These are phyloP conservation scores for Phytophthora boehmeriae DNA, from an alignment of 352 stramenopile genomes.

Conservation along the genomic window DNA sequence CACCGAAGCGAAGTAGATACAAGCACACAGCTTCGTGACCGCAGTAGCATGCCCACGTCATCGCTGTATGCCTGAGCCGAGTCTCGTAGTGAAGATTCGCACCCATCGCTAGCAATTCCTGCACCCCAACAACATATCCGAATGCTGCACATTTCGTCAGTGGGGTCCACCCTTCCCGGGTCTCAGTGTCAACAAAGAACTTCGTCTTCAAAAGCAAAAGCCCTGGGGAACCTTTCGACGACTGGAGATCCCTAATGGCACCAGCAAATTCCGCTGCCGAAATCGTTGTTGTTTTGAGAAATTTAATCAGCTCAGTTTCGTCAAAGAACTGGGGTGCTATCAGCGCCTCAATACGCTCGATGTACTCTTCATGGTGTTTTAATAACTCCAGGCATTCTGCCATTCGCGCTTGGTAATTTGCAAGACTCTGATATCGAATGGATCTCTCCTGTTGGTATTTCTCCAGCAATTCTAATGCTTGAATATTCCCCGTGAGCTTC, in stretches of 20 bases:
- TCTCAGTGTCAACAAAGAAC: slow-evolving; percentile 67
- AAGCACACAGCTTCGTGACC: slow-evolving; percentile 70
- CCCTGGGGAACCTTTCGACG: not conserved
- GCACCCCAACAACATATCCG: slow-evolving; percentile 39
- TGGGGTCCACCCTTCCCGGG: slow-evolving; percentile 67
- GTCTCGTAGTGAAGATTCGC: slow-evolving; percentile 55
- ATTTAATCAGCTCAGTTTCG: slow-evolving; percentile 42
- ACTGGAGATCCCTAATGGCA: slow-evolving; percentile 29
- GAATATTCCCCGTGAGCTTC: slow-evolving; percentile 45
- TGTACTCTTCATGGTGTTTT: slow-evolving; percentile 37
- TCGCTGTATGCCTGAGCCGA: slow-evolving; percentile 62
- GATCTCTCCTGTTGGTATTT: slow-evolving; percentile 36
- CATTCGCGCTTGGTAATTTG: slow-evolving; percentile 40
- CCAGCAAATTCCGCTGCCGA: slow-evolving; percentile 22
- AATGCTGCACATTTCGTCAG: slow-evolving; percentile 68
- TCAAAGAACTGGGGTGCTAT: slow-evolving; percentile 46
- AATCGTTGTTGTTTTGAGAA: slow-evolving; percentile 34
- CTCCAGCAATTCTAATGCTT: slow-evolving; percentile 43
- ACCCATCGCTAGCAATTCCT: slow-evolving; percentile 53
- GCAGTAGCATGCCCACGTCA: slow-evolving; percentile 81
- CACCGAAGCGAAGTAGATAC: slow-evolving; percentile 46
- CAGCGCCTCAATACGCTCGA: slow-evolving; percentile 34
- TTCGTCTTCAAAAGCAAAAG: slow-evolving; percentile 18
- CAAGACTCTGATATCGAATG: slow-evolving; percentile 40
- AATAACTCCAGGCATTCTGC: slow-evolving; percentile 46